Conservation (phyloP, 192 early-diverging fungal species). For the Coemansia aciculifera region DNA sequence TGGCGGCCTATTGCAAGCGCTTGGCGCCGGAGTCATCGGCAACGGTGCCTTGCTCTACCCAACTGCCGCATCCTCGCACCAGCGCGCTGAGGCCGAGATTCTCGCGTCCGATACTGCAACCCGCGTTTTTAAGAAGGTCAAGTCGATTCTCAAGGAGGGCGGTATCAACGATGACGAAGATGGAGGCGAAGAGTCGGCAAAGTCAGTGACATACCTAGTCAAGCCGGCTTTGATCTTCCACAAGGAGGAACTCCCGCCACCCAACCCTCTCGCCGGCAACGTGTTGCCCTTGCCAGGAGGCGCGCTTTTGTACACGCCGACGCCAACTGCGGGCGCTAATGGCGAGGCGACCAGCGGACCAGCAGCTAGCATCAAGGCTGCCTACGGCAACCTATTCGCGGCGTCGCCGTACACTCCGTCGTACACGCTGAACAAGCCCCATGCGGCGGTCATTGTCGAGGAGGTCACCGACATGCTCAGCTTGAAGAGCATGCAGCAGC, state of each 20-base stretch:
- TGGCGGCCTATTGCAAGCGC: slow-evolving; percentile 46
- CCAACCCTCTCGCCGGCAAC: slow-evolving; percentile 47
- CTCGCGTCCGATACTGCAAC: slow-evolving; percentile 48
- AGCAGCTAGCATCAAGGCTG: slow-evolving; percentile 49
- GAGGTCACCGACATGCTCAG: slow-evolving; percentile 47
- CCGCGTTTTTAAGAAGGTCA: slow-evolving; percentile 49
- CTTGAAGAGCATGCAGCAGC: slow-evolving; percentile 45
- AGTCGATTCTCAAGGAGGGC: slow-evolving; percentile 51
- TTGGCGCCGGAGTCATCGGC: slow-evolving; percentile 49
- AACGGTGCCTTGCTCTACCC: slow-evolving; percentile 49
- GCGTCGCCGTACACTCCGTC: slow-evolving; percentile 49
- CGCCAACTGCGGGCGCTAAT: slow-evolving; percentile 28
- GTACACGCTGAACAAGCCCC: slow-evolving; percentile 51
- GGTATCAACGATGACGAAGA: slow-evolving; percentile 45
- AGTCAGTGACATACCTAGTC: slow-evolving; percentile 43
- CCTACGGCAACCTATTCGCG: slow-evolving; percentile 47
- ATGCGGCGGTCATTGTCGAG: slow-evolving; percentile 49
- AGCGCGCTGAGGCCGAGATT: slow-evolving; percentile 49
- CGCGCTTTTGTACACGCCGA: slow-evolving; percentile 49
- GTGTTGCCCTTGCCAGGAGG: slow-evolving; percentile 46
- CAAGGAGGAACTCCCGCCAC: slow-evolving; percentile 51
- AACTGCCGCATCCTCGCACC: slow-evolving; percentile 35
- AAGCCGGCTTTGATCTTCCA: slow-evolving; percentile 55
- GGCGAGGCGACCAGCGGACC: slow-evolving; percentile 35
- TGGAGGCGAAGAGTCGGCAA: slow-evolving; percentile 33